Conservation (phyloP, 2,329 filamentous ascomycete genomes). For the Aureobasidium melanogenum region DNA sequence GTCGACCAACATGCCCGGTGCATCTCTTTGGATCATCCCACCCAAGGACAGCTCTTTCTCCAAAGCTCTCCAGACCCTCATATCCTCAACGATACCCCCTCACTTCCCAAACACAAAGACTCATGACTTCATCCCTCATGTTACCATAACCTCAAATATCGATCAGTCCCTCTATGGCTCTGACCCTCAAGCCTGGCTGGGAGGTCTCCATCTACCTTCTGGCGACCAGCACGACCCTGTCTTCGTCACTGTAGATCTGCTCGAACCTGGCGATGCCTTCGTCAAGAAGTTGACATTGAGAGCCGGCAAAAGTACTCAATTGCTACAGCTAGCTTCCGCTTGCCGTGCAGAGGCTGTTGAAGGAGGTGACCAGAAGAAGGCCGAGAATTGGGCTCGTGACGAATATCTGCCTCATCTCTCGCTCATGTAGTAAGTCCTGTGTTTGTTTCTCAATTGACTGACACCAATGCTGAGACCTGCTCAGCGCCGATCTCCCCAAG, state of each 20-base stretch:
- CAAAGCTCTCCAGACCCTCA: conserved; percentile 25
- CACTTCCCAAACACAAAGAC: conserved; percentile 24
- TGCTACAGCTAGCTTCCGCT: conserved; percentile 23
- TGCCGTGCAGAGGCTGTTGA: conserved; percentile 24
- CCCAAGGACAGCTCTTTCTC: conserved; percentile 26
- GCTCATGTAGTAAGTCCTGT: conserved; percentile 31
- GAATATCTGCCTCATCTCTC: conserved; percentile 32
- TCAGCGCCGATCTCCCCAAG: conserved; percentile 15
- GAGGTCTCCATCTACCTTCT: conserved; percentile 22
- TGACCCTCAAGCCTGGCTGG: conserved; percentile 29
- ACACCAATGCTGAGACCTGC: background rate
- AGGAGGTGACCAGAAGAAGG: conserved; percentile 19
- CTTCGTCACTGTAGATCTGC: conserved; percentile 20
- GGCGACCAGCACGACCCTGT: conserved; percentile 14
- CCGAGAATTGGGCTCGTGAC: conserved; percentile 24
- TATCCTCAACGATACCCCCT: conserved; percentile 24
- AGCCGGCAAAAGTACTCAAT: conserved; percentile 23
- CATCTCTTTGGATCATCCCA: conserved; percentile 36
- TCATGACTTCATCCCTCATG: conserved; percentile 31
- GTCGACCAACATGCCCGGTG: conserved; percentile 27
- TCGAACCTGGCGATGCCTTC: conserved; percentile 29
- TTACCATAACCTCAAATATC: conserved; percentile 34
- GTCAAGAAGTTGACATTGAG: conserved; percentile 32
- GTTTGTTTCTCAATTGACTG: background rate
- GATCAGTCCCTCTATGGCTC: conserved; percentile 17